phyloP scores from a whole-genome alignment of 352 stramenopile species.

The Thalassiosira hispida region DNA sequence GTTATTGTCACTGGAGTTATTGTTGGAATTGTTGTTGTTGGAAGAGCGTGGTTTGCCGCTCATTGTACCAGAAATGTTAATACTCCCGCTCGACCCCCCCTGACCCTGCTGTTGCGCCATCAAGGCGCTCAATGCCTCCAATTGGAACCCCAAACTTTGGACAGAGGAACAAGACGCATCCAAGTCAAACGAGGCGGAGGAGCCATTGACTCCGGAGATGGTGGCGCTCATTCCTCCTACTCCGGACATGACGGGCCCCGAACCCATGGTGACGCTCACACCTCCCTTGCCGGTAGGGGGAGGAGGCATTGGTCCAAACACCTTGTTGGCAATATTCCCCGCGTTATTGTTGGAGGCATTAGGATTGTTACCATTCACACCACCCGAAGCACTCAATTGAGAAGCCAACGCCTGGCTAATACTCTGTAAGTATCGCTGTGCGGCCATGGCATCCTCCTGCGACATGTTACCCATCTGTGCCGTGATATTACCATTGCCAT shows the following conservation, averaged over 20 bases:
- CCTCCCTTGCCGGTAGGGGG: neutral
- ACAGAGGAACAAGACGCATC: neutral
- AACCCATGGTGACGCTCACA: neutral
- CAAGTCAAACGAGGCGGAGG: neutral
- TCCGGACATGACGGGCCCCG: neutral
- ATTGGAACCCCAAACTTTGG: constrained; percentile 20
- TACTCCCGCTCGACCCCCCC: no score
- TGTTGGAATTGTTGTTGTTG: no score
- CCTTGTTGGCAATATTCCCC: neutral
- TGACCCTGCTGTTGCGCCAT: neutral
- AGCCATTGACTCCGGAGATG: neutral
- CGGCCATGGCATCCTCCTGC: constrained; percentile 1
- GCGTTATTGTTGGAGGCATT: neutral
- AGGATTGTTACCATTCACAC: neutral
- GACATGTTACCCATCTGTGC: neutral
- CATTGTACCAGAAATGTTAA: neutral
- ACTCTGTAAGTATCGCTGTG: constrained; percentile 18
- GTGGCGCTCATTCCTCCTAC: constrained; percentile 1
- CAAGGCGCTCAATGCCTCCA: constrained; percentile 11
- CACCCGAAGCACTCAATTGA: neutral
- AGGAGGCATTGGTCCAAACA: constrained; percentile 7
- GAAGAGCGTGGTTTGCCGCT: no score
- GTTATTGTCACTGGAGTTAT: no score
- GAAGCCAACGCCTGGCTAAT: constrained; percentile 15
- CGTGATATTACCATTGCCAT: neutral